Evolutionary conservation across 129 eudicot genomes (phyloP).

Genomic region (Saposhnikovia divaricata): DNA sequence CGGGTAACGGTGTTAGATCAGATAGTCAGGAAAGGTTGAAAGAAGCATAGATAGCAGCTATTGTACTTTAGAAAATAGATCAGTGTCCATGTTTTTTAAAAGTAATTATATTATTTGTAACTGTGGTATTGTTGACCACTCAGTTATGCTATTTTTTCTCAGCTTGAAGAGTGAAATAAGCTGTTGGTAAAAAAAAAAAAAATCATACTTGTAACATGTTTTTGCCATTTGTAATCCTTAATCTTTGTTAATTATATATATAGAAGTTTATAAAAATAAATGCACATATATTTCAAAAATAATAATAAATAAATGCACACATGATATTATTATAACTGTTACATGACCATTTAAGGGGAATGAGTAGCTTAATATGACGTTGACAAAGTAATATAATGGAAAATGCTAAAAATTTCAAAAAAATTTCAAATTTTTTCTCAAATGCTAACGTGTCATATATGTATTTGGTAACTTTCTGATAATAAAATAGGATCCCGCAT

Average conservation of each 20-base stretch:
- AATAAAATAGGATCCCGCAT: too few relatives aligned
- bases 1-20: slow-evolving; percentile 1
- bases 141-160: slow-evolving; percentile 1
- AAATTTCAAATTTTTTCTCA: too few relatives aligned
- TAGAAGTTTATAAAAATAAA: neutral
- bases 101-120: slow-evolving; percentile 12
- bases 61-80: slow-evolving; percentile 14
- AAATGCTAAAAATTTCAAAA: too few relatives aligned
- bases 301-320: too few relatives aligned
- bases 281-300: too few relatives aligned
- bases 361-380: too few relatives aligned
- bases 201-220: slow-evolving; percentile 14
- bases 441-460: too few relatives aligned
- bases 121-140: slow-evolving; percentile 5
- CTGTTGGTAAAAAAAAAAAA: slow-evolving; percentile 12
- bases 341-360: too few relatives aligned
- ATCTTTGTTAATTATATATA: slow-evolving; percentile 2
- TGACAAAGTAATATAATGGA: too few relatives aligned
- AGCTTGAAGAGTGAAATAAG: slow-evolving; percentile 22
- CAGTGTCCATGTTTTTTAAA: slow-evolving; percentile 13
- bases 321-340: too few relatives aligned
- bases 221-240: slow-evolving; percentile 14
- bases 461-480: too few relatives aligned
- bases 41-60: slow-evolving; percentile 16
- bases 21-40: slow-evolving; percentile 22